phyloP scores from a whole-genome alignment of 2,329 filamentous ascomycete species.

The Sarocladiaceae sp. region DNA sequence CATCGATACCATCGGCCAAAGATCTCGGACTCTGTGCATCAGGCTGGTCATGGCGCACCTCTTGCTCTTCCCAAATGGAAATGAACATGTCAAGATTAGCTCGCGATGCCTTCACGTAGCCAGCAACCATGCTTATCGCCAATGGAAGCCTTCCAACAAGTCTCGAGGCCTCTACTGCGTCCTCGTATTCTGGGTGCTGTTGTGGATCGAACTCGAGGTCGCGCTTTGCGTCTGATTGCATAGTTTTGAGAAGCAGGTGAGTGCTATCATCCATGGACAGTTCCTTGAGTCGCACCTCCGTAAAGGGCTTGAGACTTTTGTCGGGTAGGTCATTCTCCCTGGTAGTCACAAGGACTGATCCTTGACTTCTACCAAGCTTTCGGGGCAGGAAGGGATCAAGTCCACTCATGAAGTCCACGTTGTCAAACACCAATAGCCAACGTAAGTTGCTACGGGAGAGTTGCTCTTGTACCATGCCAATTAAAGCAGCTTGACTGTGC shows the following conservation, averaged over 20 bases:
- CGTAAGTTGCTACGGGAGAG: background rate
- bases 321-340: conserved; percentile 1
- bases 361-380: background rate
- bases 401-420: background rate
- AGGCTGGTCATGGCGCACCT: background rate
- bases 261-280: background rate
- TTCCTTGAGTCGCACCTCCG: background rate
- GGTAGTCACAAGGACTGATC: background rate
- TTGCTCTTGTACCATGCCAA: background rate
- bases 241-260: background rate
- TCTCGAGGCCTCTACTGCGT: background rate
- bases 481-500: conserved; percentile 1
- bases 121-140: background rate
- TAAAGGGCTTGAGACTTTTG: background rate
- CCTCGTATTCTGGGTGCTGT: background rate
- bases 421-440: conserved; percentile 4
- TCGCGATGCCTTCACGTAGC: background rate
- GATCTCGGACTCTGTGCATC: background rate
- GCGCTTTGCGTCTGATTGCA: background rate
- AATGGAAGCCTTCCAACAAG: background rate
- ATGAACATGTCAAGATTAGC: conserved; percentile 1
- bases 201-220: background rate
- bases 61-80: background rate
- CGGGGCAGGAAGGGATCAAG: background rate
- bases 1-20: background rate